Conservation (phyloP, 164 flowering plant species). For the Santalum album region DNA sequence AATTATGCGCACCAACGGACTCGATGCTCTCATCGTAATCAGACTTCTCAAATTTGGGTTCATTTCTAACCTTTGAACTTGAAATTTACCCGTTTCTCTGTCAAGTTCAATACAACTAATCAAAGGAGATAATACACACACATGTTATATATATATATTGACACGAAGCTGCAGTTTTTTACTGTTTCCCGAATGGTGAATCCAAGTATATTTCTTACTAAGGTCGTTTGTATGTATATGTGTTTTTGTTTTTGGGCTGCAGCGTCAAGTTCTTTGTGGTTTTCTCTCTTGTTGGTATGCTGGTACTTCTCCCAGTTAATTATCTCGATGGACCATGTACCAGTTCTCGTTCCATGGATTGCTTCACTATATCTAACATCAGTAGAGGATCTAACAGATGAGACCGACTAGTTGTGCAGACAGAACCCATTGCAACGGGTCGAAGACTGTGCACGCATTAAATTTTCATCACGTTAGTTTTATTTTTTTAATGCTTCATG, state of each 20-base stretch:
- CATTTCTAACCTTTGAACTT: not conserved
- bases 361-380: slow-evolving; percentile 69
- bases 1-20: slow-evolving; percentile 28
- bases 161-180: too few species aligned
- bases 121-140: too few species aligned
- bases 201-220: too few species aligned
- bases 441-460: too few species aligned
- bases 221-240: too few species aligned
- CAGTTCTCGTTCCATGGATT: slow-evolving; percentile 39
- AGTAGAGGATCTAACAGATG: slow-evolving; percentile 64
- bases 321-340: slow-evolving; percentile 25
- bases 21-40: slow-evolving; percentile 40
- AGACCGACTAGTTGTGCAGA: slow-evolving; percentile 4
- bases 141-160: too few species aligned
- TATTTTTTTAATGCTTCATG: too few species aligned
- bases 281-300: slow-evolving; percentile 60
- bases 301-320: slow-evolving; percentile 72
- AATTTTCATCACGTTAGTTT: too few species aligned
- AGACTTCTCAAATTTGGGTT: slow-evolving; percentile 57
- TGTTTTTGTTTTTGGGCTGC: slow-evolving; percentile 11
- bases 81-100: too few species aligned
- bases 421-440: too few species aligned
- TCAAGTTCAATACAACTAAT: too few species aligned
- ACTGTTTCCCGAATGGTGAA: too few species aligned
- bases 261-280: slow-evolving; percentile 64